A percentile compares a stretch with the other conserved stretches of the same genome.
phyloP scores from a whole-genome alignment of 768 basidiomycete genomes.

The Brasilioporus rufonigricans region DNA sequence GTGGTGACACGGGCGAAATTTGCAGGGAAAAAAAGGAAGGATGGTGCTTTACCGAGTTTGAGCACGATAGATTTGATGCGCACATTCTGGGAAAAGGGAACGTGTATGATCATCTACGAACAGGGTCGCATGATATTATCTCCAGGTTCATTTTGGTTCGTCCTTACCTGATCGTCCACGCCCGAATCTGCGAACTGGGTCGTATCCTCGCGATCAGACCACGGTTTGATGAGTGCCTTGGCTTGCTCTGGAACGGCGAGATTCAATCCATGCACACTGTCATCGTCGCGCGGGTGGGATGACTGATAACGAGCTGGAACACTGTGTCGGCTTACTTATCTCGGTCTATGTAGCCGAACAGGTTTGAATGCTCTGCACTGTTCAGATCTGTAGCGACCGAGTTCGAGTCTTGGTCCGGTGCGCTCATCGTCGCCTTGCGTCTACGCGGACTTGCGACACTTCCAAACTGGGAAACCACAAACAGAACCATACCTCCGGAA shows the following conservation, averaged over 20 bases:
- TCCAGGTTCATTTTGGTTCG: background rate
- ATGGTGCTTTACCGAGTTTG: constrained; percentile 59
- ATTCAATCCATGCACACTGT: constrained; percentile 78
- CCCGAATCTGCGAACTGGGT: constrained; percentile 67
- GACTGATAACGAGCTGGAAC: background rate
- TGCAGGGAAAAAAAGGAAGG: constrained; percentile 2
- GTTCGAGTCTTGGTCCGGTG: constrained; percentile 30
- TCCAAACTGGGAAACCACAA: constrained; percentile 20
- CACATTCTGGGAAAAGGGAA: constrained; percentile 80
- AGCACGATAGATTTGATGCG: constrained; percentile 70
- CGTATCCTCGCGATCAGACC: constrained; percentile 74
- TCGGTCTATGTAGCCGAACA: constrained; percentile 60
- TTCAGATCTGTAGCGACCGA: constrained; percentile 46
- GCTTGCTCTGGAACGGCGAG: constrained; percentile 80
- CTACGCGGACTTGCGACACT: background rate
- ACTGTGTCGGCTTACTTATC: constrained; percentile 49
- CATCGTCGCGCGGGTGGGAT: background rate
- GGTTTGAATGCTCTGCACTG: constrained; percentile 50
- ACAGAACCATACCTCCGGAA: constrained; percentile 17
- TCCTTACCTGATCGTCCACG: constrained; percentile 78
- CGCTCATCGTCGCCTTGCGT: constrained; percentile 8
- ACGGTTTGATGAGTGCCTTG: constrained; percentile 73
- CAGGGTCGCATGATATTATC: constrained; percentile 17
- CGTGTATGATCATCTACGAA: constrained; percentile 69
- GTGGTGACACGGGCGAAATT: constrained; percentile 7